Evolutionary conservation across 371 early-diverging fungal genomes (phyloP).

Genomic region (Mortierella sp.): DNA sequence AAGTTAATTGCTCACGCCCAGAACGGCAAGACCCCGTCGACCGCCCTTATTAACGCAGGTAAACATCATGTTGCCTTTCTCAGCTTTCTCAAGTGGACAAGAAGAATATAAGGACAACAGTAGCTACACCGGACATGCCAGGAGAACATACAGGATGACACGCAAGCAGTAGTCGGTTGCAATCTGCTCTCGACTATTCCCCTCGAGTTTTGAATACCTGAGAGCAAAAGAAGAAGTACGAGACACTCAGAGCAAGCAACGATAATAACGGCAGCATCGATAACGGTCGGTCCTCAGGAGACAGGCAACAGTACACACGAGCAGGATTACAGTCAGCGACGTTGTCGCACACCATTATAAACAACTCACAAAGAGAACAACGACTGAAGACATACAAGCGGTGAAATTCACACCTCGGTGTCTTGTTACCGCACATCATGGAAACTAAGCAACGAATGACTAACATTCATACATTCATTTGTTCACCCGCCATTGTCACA

Average conservation of each 20-base stretch:
- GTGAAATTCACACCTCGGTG: too few species aligned
- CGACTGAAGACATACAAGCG: too few species aligned
- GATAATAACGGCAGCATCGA: neutral
- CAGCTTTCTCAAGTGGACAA: neutral
- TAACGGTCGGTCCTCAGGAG: neutral
- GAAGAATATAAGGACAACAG: neutral
- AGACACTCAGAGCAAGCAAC: neutral
- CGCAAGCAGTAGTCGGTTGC: neutral
- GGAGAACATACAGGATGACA: neutral
- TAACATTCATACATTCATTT: neutral
- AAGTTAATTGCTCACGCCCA: conserved; percentile 93
- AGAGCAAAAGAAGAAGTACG: neutral
- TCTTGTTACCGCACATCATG: neutral
- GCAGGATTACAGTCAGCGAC: neutral
- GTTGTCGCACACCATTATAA: too few species aligned
- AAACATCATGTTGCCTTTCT: conserved; percentile 10
- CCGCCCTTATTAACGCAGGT: conserved; percentile 63
- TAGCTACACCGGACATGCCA: conserved; percentile 62
- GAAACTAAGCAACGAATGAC: neutral
- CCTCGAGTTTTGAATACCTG: neutral
- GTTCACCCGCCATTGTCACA: neutral
- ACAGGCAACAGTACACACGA: neutral
- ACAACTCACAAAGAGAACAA: too few species aligned
- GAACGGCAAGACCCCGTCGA: conserved; percentile 70
- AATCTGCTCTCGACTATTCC: neutral